phyloP scores from a whole-genome alignment of 2,329 filamentous ascomycete species.

The Epichloe sp. region DNA sequence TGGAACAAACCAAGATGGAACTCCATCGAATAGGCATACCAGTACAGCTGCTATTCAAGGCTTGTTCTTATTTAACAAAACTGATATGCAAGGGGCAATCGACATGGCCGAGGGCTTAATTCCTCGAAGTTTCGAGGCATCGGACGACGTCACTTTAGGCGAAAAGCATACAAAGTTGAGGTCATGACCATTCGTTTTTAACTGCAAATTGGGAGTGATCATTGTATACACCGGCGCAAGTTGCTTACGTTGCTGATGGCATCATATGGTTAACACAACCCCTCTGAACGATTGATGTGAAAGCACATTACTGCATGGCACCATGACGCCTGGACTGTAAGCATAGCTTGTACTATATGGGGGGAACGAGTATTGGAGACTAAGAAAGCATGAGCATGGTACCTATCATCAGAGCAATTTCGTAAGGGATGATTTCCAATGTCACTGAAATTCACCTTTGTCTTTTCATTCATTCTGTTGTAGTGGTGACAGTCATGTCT shows the following conservation, averaged over 20 bases:
- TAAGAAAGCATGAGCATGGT: no score
- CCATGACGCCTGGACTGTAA: not conserved
- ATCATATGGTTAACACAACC: not conserved
- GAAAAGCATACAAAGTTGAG: not conserved
- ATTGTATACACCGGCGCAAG: not conserved
- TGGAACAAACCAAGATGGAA: constrained; percentile 36
- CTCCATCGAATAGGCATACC: constrained; percentile 39
- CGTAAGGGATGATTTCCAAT: no score
- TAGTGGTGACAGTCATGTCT: no score
- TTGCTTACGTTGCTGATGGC: not conserved
- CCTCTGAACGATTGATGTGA: not conserved
- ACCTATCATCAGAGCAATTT: no score
- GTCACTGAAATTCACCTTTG: no score
- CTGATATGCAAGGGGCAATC: constrained; percentile 76
- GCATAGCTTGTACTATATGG: no score
- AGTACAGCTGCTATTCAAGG: constrained; percentile 91
- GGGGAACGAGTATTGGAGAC: no score
- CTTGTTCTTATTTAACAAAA: constrained; percentile 90
- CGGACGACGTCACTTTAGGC: constrained; percentile 12
- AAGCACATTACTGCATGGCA: not conserved
- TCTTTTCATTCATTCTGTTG: no score
- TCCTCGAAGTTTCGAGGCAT: constrained; percentile 40
- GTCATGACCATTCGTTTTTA: not conserved
- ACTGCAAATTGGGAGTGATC: not conserved
- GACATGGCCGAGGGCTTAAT: constrained; percentile 58